A percentile compares a stretch with the other conserved stretches of the same genome.
These are phyloP conservation scores for Salix udensis DNA, from an alignment of 345 rosid genomes.

Conservation along the genomic window DNA sequence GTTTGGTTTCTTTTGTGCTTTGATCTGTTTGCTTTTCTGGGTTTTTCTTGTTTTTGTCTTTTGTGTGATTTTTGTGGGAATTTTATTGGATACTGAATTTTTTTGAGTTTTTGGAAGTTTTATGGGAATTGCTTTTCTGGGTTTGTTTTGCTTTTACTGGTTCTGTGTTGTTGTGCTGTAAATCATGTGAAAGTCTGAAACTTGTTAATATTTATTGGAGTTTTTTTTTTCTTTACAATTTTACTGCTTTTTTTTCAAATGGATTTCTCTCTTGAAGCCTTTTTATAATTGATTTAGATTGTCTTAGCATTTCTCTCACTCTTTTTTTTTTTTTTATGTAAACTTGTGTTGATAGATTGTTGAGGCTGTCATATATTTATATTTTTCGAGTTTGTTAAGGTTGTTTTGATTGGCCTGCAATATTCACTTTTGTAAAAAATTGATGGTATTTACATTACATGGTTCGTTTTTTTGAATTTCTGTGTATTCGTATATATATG, in stretches of 20 bases:
- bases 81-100: background rate
- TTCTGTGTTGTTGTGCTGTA: background rate
- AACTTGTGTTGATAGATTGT: background rate
- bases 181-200: background rate
- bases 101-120: background rate
- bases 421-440: background rate
- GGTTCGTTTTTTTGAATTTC: background rate
- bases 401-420: background rate
- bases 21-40: background rate
- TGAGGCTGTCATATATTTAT: background rate
- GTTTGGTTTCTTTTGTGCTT: background rate
- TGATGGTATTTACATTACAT: background rate
- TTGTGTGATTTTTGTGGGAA: background rate
- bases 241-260: background rate
- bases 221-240: background rate
- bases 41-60: background rate
- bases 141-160: background rate
- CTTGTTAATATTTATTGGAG: background rate
- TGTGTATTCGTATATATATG: no score
- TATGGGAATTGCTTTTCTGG: background rate
- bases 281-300: background rate
- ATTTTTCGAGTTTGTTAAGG: background rate
- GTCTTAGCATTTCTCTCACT: no score
- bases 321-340: background rate
- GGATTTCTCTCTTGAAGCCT: background rate